These are phyloP conservation scores for Paecilomyces dactylethromorphus DNA, from an alignment of 2,329 filamentous ascomycete species.

Conservation along the genomic window DNA sequence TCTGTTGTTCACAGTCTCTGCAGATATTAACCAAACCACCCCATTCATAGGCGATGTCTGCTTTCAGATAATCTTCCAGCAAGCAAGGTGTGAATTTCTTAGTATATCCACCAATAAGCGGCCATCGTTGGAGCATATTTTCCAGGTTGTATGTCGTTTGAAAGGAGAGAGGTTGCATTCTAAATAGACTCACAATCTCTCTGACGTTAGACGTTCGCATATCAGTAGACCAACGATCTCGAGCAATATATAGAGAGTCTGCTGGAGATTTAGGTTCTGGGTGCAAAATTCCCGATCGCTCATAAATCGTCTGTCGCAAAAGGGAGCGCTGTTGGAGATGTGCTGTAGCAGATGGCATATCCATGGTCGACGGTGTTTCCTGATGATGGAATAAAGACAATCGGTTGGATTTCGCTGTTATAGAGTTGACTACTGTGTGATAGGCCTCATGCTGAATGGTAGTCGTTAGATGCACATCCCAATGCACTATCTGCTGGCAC, in stretches of 20 bases:
- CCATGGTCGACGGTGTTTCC: neutral
- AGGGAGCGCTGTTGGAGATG: neutral
- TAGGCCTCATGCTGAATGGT: slow-evolving; percentile 36
- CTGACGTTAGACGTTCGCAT: slow-evolving; percentile 10
- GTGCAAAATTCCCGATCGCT: neutral
- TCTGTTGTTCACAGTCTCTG: slow-evolving; percentile 10
- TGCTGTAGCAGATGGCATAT: neutral
- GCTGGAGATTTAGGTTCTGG: neutral
- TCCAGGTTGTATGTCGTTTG: slow-evolving; percentile 16
- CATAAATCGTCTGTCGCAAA: neutral
- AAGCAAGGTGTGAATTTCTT: slow-evolving; percentile 22
- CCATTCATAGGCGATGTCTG: slow-evolving; percentile 36
- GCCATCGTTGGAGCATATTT: slow-evolving; percentile 23
- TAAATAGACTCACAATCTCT: slow-evolving; percentile 18
- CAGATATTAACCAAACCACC: slow-evolving; percentile 38
- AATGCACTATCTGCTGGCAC: slow-evolving; percentile 39
- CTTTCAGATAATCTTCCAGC: slow-evolving; percentile 34
- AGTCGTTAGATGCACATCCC: slow-evolving; percentile 33
- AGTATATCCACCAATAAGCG: slow-evolving; percentile 34
- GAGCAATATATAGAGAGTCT: slow-evolving; percentile 6
- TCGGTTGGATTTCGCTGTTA: slow-evolving; percentile 11
- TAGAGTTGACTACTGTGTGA: slow-evolving; percentile 13
- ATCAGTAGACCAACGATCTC: neutral
- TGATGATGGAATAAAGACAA: neutral
- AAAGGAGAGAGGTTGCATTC: slow-evolving; percentile 14